These are phyloP conservation scores for Penicillium roqueforti DNA, from an alignment of 495 filamentous ascomycete genomes.

Conservation along the genomic window DNA sequence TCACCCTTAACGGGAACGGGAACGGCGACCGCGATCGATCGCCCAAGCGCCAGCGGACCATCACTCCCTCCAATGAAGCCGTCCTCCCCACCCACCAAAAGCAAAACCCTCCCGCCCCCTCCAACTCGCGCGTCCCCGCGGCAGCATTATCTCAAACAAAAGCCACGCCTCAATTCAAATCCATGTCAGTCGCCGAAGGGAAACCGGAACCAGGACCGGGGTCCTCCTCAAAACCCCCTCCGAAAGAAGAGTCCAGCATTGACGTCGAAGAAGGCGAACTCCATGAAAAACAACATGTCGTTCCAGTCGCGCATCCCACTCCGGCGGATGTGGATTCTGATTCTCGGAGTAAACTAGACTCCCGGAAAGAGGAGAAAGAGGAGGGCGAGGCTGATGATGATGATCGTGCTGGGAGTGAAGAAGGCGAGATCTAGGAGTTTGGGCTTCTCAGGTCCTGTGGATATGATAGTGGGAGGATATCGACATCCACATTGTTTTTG, in stretches of 20 bases:
- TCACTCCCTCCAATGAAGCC: slow-evolving; percentile 18
- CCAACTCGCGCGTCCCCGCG: slow-evolving; percentile 23
- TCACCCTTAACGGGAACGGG: no score
- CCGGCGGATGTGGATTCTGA: neutral
- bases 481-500: neutral
- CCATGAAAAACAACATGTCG: slow-evolving; percentile 2
- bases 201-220: neutral
- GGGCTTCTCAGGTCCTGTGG: neutral
- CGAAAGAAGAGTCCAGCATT: slow-evolving; percentile 13
- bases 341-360: neutral
- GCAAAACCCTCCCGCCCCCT: slow-evolving; percentile 4
- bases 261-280: slow-evolving; percentile 26
- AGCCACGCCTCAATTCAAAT: neutral
- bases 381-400: slow-evolving; percentile 24
- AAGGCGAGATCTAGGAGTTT: slow-evolving; percentile 38
- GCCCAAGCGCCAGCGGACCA: slow-evolving; percentile 40
- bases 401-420: slow-evolving; percentile 36
- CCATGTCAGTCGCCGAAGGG: neutral
- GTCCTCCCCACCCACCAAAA: neutral
- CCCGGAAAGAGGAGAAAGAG: neutral
- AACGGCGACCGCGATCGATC: slow-evolving; percentile 29
- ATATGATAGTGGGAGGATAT: neutral
- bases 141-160: slow-evolving; percentile 5
- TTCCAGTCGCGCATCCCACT: neutral
- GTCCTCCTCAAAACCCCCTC: neutral